phyloP scores from a whole-genome alignment of 179 eudicot species.

The Spergularia azorica region DNA sequence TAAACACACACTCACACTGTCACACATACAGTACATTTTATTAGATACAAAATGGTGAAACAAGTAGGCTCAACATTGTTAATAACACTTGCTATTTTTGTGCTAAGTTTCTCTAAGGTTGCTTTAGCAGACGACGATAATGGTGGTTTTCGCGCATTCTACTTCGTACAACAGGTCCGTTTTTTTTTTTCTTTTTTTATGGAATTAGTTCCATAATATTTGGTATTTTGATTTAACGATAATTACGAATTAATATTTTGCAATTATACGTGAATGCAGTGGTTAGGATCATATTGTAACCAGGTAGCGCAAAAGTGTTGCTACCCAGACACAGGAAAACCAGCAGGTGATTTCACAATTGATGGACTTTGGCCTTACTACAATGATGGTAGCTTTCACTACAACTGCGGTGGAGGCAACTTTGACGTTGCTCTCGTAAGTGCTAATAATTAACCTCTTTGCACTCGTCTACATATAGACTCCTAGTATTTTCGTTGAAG shows the following conservation, averaged over 20 bases:
- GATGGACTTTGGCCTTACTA: conserved; percentile 59
- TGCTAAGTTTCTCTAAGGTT: conserved; percentile 10
- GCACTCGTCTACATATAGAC: no score
- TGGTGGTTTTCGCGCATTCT: conserved; percentile 20
- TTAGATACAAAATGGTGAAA: conserved; percentile 9
- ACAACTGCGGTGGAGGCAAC: conserved; percentile 34
- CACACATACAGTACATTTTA: no score
- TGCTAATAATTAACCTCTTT: no score
- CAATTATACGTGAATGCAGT: conserved; percentile 29
- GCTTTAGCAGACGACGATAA: not conserved
- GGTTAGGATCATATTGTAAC: conserved; percentile 68
- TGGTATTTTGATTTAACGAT: no score
- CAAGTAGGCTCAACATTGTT: conserved; percentile 6
- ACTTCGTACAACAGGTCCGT: conserved; percentile 25
- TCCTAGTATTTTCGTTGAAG: no score
- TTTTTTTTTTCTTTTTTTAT: not conserved
- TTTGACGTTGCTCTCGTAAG: conserved; percentile 46
- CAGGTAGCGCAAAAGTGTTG: conserved; percentile 46
- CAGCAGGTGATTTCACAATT: conserved; percentile 50
- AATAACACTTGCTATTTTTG: not conserved
- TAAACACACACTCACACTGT: no score
- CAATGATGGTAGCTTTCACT: no score
- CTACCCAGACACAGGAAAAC: conserved; percentile 58
- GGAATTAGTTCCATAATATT: no score
- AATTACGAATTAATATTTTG: no score